Percentiles rank a stretch among this genome's conserved stretches.
These are phyloP conservation scores for Serendipita sp. DNA, from an alignment of 768 basidiomycete species.

Conservation along the genomic window DNA sequence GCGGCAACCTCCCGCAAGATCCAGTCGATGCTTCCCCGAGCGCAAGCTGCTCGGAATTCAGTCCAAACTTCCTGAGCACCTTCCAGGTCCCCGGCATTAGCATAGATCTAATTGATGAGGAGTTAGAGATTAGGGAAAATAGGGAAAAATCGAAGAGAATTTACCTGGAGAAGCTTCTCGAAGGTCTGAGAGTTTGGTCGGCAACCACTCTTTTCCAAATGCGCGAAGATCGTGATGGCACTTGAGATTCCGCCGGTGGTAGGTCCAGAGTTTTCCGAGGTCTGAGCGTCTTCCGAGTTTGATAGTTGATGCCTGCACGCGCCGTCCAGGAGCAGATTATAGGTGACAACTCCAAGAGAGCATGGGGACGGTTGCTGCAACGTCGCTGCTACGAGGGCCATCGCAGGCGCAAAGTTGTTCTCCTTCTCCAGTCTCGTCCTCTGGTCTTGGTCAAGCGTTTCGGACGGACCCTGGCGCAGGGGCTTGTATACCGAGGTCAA, in stretches of 20 bases:
- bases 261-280: background rate
- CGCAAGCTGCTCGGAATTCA: conserved; percentile 32
- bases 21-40: conserved; percentile 24
- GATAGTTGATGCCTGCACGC: conserved; percentile 38
- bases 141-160: conserved; percentile 5
- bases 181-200: background rate
- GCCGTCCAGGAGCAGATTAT: conserved; percentile 19
- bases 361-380: conserved; percentile 22
- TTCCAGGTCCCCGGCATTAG: conserved; percentile 30
- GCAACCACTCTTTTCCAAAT: conserved; percentile 29
- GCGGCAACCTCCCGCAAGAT: background rate
- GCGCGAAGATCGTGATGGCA: conserved; percentile 48
- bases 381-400: conserved; percentile 55
- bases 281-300: conserved; percentile 38
- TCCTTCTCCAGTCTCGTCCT: conserved; percentile 37
- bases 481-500: conserved; percentile 57
- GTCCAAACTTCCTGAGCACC: conserved; percentile 44
- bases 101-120: conserved; percentile 33
- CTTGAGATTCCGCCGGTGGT: conserved; percentile 30
- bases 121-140: conserved; percentile 11
- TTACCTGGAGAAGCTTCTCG: background rate
- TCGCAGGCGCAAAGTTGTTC: conserved; percentile 51
- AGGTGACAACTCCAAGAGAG: background rate
- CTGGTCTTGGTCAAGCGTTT: conserved; percentile 21
- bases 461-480: conserved; percentile 28